Evolutionary conservation across 345 rosid species (phyloP).

Genomic region (Pistacia integerrima): DNA sequence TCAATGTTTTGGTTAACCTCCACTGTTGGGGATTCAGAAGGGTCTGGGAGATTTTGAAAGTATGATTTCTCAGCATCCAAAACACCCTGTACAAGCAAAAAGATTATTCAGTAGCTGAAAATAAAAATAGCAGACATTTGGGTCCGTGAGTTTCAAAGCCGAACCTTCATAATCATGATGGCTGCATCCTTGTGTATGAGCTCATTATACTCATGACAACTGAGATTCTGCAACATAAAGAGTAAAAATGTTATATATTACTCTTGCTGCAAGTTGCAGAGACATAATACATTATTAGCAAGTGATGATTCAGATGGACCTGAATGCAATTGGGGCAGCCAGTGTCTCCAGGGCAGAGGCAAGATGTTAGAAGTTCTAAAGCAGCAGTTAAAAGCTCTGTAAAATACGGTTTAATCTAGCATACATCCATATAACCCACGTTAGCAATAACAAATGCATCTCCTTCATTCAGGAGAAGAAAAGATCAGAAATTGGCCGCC

Average conservation of each 20-base stretch:
- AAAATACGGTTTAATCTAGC: conserved; percentile 77
- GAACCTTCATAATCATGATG: conserved; percentile 72
- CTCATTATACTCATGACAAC: conserved; percentile 76
- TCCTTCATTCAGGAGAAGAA: background rate
- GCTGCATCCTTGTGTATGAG: conserved; percentile 80
- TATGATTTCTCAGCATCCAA: conserved; percentile 61
- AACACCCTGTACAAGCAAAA: conserved; percentile 55
- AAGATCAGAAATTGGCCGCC: background rate
- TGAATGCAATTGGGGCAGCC: conserved; percentile 93
- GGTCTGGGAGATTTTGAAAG: conserved; percentile 32
- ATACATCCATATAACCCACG: conserved; percentile 15
- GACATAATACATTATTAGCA: background rate
- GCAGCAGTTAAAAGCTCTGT: conserved; percentile 66
- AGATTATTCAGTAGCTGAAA: conserved; percentile 7
- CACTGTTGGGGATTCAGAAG: background rate
- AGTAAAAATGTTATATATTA: background rate
- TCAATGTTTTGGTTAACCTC: background rate
- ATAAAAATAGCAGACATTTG: background rate
- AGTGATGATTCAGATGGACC: conserved; percentile 33
- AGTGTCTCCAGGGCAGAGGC: conserved; percentile 56
- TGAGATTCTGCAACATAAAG: conserved; percentile 49
- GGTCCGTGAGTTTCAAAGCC: conserved; percentile 1
- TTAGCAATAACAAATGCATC: conserved; percentile 11
- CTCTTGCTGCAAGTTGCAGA: background rate
- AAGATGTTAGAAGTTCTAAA: conserved; percentile 66